Conservation (phyloP, 129 eudicot species). For the Apium graveolens region DNA sequence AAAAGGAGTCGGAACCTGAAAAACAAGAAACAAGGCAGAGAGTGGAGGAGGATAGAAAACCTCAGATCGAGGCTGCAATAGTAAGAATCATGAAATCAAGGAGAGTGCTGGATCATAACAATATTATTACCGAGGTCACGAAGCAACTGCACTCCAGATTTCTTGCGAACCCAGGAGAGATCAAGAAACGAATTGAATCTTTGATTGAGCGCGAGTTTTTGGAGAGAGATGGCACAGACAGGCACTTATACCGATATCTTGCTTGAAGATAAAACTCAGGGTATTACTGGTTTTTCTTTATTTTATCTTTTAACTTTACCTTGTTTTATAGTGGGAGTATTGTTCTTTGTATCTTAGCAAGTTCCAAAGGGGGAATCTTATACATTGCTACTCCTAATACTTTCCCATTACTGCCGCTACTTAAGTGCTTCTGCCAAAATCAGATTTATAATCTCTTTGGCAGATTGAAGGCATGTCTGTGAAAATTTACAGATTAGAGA, state of each 20-base stretch:
- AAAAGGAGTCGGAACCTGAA: slow-evolving; percentile 76
- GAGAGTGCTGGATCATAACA: slow-evolving; percentile 67
- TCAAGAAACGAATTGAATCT: slow-evolving; percentile 77
- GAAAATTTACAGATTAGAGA: no score
- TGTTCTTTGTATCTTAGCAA: slow-evolving; percentile 1
- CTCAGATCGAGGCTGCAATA: slow-evolving; percentile 79
- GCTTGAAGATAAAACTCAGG: slow-evolving; percentile 30
- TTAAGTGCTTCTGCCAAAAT: not conserved
- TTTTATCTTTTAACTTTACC: slow-evolving; percentile 23
- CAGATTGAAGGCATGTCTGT: not conserved
- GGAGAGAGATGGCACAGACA: slow-evolving; percentile 63
- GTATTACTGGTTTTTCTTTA: not conserved
- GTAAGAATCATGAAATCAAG: slow-evolving; percentile 78
- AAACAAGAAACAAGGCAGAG: slow-evolving; percentile 73
- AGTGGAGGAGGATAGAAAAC: slow-evolving; percentile 82
- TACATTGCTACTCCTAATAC: not conserved
- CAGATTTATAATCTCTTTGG: not conserved
- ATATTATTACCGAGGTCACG: slow-evolving; percentile 66
- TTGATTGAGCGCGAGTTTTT: slow-evolving; percentile 74
- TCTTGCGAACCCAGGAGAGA: slow-evolving; percentile 46
- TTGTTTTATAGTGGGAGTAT: slow-evolving; percentile 10
- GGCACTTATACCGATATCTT: slow-evolving; percentile 56
- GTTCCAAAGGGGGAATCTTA: not conserved
- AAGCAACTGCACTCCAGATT: slow-evolving; percentile 77
- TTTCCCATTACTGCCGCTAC: not conserved